phyloP scores from a whole-genome alignment of 805 yeast species.

The Candida vaughaniae region DNA sequence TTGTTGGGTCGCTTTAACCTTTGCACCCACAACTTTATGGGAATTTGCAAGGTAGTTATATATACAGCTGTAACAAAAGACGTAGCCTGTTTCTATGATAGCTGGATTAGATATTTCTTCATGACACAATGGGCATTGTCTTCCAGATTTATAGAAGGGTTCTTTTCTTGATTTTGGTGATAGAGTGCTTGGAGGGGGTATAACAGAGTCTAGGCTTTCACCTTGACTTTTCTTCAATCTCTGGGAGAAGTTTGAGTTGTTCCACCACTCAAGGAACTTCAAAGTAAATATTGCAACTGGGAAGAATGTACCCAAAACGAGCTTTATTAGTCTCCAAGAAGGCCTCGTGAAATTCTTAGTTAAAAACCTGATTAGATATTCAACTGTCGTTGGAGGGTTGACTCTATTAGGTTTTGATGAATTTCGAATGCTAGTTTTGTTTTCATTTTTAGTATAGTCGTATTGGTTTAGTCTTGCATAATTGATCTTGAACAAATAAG shows the following conservation, averaged over 20 bases:
- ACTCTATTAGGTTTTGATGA: conserved; percentile 24
- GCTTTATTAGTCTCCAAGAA: conserved; percentile 29
- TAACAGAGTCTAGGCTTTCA: conserved; percentile 43
- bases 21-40: conserved; percentile 29
- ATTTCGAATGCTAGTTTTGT: conserved; percentile 9
- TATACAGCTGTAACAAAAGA: conserved; percentile 86
- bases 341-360: conserved; percentile 24
- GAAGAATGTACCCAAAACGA: conserved; percentile 52
- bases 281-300: conserved; percentile 80
- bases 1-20: conserved; percentile 8
- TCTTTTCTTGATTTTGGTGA: conserved; percentile 6
- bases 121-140: conserved; percentile 69
- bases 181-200: conserved; percentile 46
- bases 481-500: conserved; percentile 59
- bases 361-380: conserved; percentile 28
- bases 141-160: conserved; percentile 26
- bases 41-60: conserved; percentile 57
- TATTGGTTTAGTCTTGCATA: conserved; percentile 59
- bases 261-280: conserved; percentile 94
- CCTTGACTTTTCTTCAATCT: conserved; percentile 51
- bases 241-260: conserved; percentile 66
- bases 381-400: conserved; percentile 42
- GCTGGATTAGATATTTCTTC: conserved; percentile 73
- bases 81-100: conserved; percentile 86
- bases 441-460: conserved; percentile 44